Evolutionary conservation across 2,329 filamentous ascomycete species (phyloP).

Genomic region (Aspergillus quadricinctus): DNA sequence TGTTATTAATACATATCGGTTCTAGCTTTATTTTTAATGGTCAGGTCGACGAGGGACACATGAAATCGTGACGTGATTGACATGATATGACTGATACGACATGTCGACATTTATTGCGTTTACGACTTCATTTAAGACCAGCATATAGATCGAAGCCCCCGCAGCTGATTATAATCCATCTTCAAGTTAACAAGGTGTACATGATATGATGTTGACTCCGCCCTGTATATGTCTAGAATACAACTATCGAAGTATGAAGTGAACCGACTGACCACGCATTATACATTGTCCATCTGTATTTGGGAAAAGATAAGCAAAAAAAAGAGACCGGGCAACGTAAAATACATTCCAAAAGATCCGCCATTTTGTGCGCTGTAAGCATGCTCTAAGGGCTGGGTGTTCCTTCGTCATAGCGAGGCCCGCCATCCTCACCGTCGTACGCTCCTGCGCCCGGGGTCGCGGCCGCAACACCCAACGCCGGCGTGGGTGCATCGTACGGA

Average conservation of each 20-base stretch:
- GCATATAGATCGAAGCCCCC: not conserved
- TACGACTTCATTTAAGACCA: not conserved
- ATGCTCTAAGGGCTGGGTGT: constrained; percentile 36
- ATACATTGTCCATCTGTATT: not conserved
- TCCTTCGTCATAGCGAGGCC: constrained; percentile 42
- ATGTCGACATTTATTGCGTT: not conserved
- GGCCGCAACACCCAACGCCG: constrained; percentile 36
- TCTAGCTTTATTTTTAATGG: not conserved
- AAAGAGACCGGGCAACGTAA: not conserved
- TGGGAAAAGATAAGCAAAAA: not conserved
- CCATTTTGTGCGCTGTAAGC: not conserved
- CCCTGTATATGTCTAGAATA: not conserved
- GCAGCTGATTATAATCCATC: not conserved
- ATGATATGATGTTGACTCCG: not conserved
- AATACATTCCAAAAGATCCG: not conserved
- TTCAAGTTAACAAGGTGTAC: not conserved
- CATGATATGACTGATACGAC: not conserved
- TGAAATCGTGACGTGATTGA: not conserved
- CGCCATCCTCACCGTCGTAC: constrained; percentile 36
- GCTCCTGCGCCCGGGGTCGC: constrained; percentile 35
- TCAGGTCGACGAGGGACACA: not conserved
- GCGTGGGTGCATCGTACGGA: constrained; percentile 47
- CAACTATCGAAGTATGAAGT: not conserved
- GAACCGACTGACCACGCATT: not conserved
- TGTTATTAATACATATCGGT: not conserved